Evolutionary conservation across 2,329 filamentous ascomycete genomes (phyloP).

Genomic region (Fusarium neocosmosporiellum): DNA sequence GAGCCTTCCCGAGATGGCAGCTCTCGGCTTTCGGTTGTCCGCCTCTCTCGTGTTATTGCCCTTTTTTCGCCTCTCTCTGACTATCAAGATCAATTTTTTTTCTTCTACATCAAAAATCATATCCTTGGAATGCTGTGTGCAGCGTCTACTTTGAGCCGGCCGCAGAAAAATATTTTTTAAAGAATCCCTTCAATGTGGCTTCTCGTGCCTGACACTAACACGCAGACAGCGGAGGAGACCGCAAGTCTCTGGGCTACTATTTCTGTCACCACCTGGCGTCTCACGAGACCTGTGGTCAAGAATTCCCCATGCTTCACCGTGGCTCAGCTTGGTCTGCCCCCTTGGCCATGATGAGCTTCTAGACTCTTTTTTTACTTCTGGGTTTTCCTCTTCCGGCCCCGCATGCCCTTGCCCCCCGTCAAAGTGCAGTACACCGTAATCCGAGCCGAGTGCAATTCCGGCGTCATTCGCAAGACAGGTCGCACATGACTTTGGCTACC

Average conservation of each 20-base stretch:
- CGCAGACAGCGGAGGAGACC: constrained; percentile 1
- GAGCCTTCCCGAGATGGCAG: neutral
- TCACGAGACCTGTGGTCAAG: constrained; percentile 27
- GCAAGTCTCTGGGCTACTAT: constrained; percentile 23
- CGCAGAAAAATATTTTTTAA: neutral
- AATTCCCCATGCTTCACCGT: constrained; percentile 13
- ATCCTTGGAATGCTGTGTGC: neutral
- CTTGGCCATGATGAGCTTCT: constrained; percentile 15
- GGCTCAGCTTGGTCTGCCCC: constrained; percentile 8
- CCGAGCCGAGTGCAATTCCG: constrained; percentile 7
- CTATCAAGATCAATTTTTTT: neutral
- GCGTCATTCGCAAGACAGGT: neutral
- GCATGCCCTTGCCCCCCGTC: constrained; percentile 8
- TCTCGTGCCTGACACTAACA: constrained; percentile 10
- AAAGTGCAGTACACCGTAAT: constrained; percentile 1
- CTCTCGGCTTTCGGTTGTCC: neutral
- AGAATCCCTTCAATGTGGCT: neutral
- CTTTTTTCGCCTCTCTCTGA: constrained; percentile 1
- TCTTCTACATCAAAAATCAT: neutral
- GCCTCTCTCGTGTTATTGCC: neutral
- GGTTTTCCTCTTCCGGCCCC: constrained; percentile 8
- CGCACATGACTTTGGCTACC: constrained; percentile 39
- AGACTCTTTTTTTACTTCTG: constrained; percentile 20
- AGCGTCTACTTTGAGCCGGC: neutral
- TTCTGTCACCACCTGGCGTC: constrained; percentile 41